Percentiles rank a stretch among this genome's conserved stretches.
Conservation (phyloP, 73 alveolate genomes). For the Durusdinium trenchii region DNA sequence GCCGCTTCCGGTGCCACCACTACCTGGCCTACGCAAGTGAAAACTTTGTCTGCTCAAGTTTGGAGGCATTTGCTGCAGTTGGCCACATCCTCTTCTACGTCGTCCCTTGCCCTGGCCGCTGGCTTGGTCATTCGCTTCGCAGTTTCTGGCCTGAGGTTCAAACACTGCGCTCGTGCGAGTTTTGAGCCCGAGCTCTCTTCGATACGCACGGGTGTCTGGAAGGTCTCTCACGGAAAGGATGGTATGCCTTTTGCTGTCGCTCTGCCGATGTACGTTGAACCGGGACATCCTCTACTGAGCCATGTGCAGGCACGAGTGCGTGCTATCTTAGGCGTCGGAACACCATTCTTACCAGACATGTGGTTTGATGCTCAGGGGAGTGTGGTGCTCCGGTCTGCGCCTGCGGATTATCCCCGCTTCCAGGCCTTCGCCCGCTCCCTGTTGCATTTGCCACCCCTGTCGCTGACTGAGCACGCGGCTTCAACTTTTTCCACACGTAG, state of each 20-base stretch:
- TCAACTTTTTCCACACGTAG: neutral
- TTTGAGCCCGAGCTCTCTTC: neutral
- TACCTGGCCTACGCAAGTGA: conserved; percentile 26
- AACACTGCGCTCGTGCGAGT: neutral
- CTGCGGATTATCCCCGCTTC: conserved; percentile 29
- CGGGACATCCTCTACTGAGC: conserved; percentile 23
- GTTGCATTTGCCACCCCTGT: conserved; percentile 29
- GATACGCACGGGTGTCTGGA: conserved; percentile 20
- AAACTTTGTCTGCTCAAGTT: neutral
- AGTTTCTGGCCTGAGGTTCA: conserved; percentile 35
- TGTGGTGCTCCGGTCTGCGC: conserved; percentile 34
- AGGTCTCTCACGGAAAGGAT: conserved; percentile 22
- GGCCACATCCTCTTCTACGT: neutral
- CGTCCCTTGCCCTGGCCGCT: conserved; percentile 1
- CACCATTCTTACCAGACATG: conserved; percentile 43
- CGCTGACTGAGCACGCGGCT: conserved; percentile 8
- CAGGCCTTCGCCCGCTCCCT: conserved; percentile 27
- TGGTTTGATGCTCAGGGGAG: conserved; percentile 3
- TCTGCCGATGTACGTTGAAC: neutral
- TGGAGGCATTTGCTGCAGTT: conserved; percentile 24
- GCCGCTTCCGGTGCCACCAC: neutral
- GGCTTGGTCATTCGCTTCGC: conserved; percentile 45
- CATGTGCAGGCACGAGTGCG: neutral
- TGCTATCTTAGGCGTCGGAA: neutral
- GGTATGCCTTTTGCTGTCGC: conserved; percentile 43